Evolutionary conservation across 768 basidiomycete species (phyloP).

Genomic region (Hygrophorus russula): DNA sequence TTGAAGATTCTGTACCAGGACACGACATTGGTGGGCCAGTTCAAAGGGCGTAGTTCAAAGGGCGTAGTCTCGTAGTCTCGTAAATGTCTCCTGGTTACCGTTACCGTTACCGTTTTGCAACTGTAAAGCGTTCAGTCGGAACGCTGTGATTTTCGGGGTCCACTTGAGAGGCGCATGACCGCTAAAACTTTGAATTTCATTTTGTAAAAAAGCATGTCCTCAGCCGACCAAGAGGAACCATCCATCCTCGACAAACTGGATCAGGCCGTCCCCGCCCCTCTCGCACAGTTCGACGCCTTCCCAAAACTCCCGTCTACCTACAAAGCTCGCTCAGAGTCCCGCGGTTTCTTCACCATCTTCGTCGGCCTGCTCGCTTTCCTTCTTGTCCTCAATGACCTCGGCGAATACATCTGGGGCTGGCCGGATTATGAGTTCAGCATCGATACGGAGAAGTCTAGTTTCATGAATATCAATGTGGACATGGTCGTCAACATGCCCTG

Average conservation of each 20-base stretch:
- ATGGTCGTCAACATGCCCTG: slow-evolving; percentile 91
- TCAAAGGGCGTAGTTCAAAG: too few species aligned
- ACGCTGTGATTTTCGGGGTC: too few species aligned
- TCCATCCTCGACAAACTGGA: slow-evolving; percentile 56
- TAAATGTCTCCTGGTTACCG: too few species aligned
- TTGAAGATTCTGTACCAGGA: too few species aligned
- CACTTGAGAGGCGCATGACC: too few species aligned
- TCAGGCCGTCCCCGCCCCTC: slow-evolving; percentile 45
- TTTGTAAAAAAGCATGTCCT: background rate
- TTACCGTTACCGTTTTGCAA: too few species aligned
- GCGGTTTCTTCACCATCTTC: slow-evolving; percentile 73
- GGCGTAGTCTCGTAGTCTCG: too few species aligned
- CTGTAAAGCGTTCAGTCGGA: too few species aligned
- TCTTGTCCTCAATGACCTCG: slow-evolving; percentile 78
- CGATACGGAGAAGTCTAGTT: slow-evolving; percentile 44
- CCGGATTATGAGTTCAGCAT: slow-evolving; percentile 85
- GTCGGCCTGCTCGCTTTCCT: slow-evolving; percentile 56
- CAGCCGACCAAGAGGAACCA: slow-evolving; percentile 15
- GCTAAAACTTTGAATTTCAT: too few species aligned
- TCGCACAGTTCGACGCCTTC: slow-evolving; percentile 77
- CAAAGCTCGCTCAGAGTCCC: slow-evolving; percentile 65
- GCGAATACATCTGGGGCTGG: slow-evolving; percentile 92
- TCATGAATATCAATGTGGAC: slow-evolving; percentile 84
- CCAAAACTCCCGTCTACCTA: slow-evolving; percentile 77
- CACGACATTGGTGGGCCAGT: too few species aligned